phyloP scores from a whole-genome alignment of 2,329 filamentous ascomycete species.

The Nemania sp. region DNA sequence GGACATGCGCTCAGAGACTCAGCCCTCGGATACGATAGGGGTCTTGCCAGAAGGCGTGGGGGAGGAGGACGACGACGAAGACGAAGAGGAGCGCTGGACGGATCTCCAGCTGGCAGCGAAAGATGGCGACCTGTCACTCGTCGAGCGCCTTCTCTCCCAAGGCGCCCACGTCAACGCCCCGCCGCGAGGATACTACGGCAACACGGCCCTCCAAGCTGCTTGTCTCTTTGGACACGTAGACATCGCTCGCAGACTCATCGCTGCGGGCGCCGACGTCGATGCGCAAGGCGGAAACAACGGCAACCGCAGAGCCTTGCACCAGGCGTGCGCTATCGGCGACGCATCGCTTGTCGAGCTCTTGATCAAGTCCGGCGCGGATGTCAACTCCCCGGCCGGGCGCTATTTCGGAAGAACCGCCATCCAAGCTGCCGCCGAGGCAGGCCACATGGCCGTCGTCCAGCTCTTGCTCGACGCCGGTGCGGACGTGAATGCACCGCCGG shows the following conservation, averaged over 20 bases:
- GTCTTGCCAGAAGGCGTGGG: not conserved
- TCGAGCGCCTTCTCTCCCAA: slow-evolving; percentile 34
- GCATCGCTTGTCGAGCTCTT: slow-evolving; percentile 31
- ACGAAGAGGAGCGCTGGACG: slow-evolving; percentile 43
- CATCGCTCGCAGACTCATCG: slow-evolving; percentile 30
- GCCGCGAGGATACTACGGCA: slow-evolving; percentile 34
- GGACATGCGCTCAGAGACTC: not conserved
- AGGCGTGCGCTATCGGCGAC: slow-evolving; percentile 38
- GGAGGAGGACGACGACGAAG: slow-evolving; percentile 19
- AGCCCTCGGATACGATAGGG: not conserved
- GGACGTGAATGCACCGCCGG: slow-evolving; percentile 41
- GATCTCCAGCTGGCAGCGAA: slow-evolving; percentile 43
- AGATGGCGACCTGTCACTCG: slow-evolving; percentile 37
- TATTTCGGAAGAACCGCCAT: slow-evolving; percentile 43
- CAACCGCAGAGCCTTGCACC: slow-evolving; percentile 45
- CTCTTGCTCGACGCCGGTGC: slow-evolving; percentile 38
- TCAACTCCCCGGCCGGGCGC: slow-evolving; percentile 39
- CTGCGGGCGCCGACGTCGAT: slow-evolving; percentile 32
- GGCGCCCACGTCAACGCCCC: slow-evolving; percentile 38
- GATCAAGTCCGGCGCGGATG: slow-evolving; percentile 28
- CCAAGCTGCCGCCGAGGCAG: slow-evolving; percentile 42
- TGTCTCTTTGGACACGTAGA: slow-evolving; percentile 33
- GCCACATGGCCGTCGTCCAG: slow-evolving; percentile 35
- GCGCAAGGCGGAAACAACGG: slow-evolving; percentile 39
- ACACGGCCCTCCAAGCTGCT: slow-evolving; percentile 40